Base-by-base conservation (phyloP, 2,329 filamentous ascomycete species). In the Aurifilum marmelostoma region DNA sequence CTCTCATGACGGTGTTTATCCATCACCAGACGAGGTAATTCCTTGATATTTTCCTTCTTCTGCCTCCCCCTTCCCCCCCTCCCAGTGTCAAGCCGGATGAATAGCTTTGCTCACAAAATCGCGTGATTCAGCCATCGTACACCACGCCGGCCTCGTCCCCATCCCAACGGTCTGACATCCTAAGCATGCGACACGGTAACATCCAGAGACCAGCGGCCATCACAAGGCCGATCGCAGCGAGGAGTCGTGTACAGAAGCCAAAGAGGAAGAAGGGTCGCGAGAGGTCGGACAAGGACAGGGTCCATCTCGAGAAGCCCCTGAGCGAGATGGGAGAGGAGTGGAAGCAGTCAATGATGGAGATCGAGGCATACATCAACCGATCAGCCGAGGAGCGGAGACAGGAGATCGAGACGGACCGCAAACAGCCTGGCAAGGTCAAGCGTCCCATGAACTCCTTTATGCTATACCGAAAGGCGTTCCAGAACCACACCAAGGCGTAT, bases 381-480 rank as follows among this genome's bases (percentile, higher is more conserved):
- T 83, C 91, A 12, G 80, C 83, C 1, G 89, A 92, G 68, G 85
- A 85, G 8, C 88, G 95, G 68, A 84, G 83, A 63, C 80, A 83
- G 67, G 94, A 97, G 78, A 89, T 91, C 12, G 86, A 88, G 58
- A 86, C 88, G 74, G 87, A 89, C 68, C 65, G 65, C 39, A 93
- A 90, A 75, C 83, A 89, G 47, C 83, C 83, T 1, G 92, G 92
- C 34, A 94, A 94, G 77, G 87, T 98, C 73, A 93, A 95, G 75
- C 87, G 96, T 39, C 94, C 96, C 2, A 97, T 97, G 91, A 99
- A 99, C 79, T 95, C 93, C 0, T 99, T 98, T 82, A 97, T 99
- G 91, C 84, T 99, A 64, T 99, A 99, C 79, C 91, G 96, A 56
- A 97, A 96, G 73, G 93, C 93, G 8, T 97, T 93, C 77, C 92